Base-by-base conservation (phyloP, 805 yeast genomes). In the Ogataea philodendri region DNA sequence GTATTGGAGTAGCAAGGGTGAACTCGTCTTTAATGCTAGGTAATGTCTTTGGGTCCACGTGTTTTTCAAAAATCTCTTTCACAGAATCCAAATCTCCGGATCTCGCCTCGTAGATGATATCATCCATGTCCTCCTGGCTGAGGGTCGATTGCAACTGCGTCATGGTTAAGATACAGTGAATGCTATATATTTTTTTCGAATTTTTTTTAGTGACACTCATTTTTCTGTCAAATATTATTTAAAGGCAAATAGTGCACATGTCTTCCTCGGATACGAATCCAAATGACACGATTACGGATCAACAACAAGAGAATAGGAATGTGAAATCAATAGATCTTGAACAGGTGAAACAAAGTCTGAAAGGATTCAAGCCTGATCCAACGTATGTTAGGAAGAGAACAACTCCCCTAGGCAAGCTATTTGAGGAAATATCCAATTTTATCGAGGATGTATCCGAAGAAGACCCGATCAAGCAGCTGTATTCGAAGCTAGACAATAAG, bases 1-100 rank as follows among this genome's bases (percentile, higher is more conserved):
- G 99, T 32, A 93, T 64, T 6, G 95, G 83, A 0, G 96, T 85
- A 33, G 84, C 76, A 24, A 70, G 58, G 2, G 89, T 70, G 35
- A 59, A 66, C 30, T 77, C 80, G 48, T 89, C 95, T 45, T 69
- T 67, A 46, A 83, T 78, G 4, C 48, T 54, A 43, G 55, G 45
- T 52, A 69, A 42, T 42, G 63, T 51, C 1, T 56, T 55, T 2
- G 81, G 69, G 32, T 75, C 72, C 33, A 74, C 65, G 37, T 54
- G 66, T 35, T 74, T 75, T 11, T 72, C 66, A 50, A 93, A 83
- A 25, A 84, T 76, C 42, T 72, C 84, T 49, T 74, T 69, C 37
- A 93, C 61, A 0, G 84, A 73, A 28, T 82, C 95, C 28, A 87
- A 59, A 50, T 90, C 97, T 5, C 97, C 97, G 20, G 71, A 79